These are phyloP conservation scores for Panicum virgatum DNA, from an alignment of 202 grass and related monocot species.

Conservation along the genomic window DNA sequence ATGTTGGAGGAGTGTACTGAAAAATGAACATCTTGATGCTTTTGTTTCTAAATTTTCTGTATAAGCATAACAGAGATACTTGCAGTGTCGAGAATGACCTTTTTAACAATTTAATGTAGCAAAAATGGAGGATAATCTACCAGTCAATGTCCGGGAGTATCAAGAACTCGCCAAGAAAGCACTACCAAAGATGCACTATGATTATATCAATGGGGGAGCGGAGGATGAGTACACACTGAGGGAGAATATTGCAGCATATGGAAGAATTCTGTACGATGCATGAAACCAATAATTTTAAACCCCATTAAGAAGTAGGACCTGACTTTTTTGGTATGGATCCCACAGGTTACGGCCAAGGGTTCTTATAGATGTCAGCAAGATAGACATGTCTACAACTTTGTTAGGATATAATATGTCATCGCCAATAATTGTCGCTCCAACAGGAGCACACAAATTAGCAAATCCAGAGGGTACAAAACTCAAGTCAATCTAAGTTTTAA, in stretches of 20 bases:
- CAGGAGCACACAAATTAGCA: conserved; percentile 61
- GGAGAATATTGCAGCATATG: conserved; percentile 78
- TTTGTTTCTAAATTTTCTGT: neutral
- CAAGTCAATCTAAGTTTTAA: conserved; percentile 18
- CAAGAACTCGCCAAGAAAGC: conserved; percentile 72
- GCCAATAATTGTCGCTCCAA: conserved; percentile 82
- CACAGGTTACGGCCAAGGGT: conserved; percentile 84
- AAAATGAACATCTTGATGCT: neutral
- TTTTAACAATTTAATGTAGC: conserved; percentile 17
- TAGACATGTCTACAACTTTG: conserved; percentile 76
- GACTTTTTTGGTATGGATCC: neutral
- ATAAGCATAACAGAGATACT: neutral
- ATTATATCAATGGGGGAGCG: conserved; percentile 78
- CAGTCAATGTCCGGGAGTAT: conserved; percentile 69
- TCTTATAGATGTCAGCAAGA: conserved; percentile 85
- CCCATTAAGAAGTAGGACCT: neutral
- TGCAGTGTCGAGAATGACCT: neutral
- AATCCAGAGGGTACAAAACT: conserved; percentile 65
- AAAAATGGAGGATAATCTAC: conserved; percentile 68
- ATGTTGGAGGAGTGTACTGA: neutral
- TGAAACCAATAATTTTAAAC: neutral
- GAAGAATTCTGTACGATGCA: conserved; percentile 64
- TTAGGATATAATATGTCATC: conserved; percentile 65
- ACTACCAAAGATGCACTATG: conserved; percentile 85
- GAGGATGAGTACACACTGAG: conserved; percentile 79